These are phyloP conservation scores for Fremontodendron californicum DNA, from an alignment of 345 rosid genomes.

Conservation along the genomic window DNA sequence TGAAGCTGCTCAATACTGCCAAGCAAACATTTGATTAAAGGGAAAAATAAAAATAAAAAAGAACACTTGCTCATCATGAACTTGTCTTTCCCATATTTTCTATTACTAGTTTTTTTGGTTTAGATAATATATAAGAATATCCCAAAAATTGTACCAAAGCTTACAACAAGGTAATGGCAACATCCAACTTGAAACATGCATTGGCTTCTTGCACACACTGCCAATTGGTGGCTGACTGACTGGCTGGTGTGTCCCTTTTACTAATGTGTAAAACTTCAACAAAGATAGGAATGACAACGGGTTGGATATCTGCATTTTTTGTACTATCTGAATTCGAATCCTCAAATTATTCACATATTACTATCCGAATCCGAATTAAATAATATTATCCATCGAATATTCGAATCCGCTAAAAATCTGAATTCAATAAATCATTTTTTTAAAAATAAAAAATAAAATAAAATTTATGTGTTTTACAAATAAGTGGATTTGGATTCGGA, in stretches of 20 bases:
- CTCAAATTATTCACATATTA: too few relatives aligned
- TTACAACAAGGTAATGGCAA: not conserved
- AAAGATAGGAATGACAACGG: too few relatives aligned
- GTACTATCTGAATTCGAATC: too few relatives aligned
- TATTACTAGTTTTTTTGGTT: not conserved
- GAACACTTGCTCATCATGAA: not conserved
- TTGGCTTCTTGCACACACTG: not conserved
- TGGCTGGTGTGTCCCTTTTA: not conserved
- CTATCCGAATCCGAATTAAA: too few relatives aligned
- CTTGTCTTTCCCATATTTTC: not conserved
- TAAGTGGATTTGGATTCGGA: too few relatives aligned
- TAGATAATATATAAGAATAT: not conserved
- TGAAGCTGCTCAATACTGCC: not conserved
- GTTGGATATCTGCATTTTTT: too few relatives aligned
- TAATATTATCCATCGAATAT: too few relatives aligned
- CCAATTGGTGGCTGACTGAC: not conserved
- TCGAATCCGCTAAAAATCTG: too few relatives aligned
- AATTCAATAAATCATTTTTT: too few relatives aligned
- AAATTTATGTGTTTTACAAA: too few relatives aligned
- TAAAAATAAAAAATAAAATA: too few relatives aligned
- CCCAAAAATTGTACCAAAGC: not conserved
- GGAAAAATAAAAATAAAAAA: not conserved
- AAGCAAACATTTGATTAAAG: conserved; percentile 1
- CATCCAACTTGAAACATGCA: not conserved
- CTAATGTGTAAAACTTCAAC: not conserved